Evolutionary conservation across 257 asterid genomes (phyloP).

Genomic region (Henckelia pumila): DNA sequence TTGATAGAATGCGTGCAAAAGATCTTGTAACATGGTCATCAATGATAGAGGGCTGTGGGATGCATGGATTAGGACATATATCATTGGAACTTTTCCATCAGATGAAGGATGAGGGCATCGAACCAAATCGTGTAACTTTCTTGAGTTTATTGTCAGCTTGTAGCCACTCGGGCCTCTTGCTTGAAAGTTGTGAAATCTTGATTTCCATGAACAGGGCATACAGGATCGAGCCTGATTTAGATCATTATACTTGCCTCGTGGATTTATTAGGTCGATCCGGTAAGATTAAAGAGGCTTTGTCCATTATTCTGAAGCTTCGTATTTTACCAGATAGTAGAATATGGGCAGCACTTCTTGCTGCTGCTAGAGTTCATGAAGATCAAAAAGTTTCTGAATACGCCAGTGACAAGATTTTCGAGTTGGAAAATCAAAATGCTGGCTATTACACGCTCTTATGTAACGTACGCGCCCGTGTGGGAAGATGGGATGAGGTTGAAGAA

Average conservation of each 20-base stretch:
- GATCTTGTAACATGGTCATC: slow-evolving; percentile 51
- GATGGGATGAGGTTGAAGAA: slow-evolving; percentile 44
- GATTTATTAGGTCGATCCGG: slow-evolving; percentile 50
- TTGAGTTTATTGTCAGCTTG: slow-evolving; percentile 48
- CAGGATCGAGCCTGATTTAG: slow-evolving; percentile 35
- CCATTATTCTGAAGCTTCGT: slow-evolving; percentile 32
- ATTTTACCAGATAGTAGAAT: slow-evolving; percentile 40
- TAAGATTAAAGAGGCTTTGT: slow-evolving; percentile 40
- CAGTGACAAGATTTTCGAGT: slow-evolving; percentile 31
- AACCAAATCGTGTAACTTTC: slow-evolving; percentile 44
- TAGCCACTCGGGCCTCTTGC: slow-evolving; percentile 47
- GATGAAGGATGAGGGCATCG: slow-evolving; percentile 39
- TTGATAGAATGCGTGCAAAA: slow-evolving; percentile 32
- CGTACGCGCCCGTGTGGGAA: slow-evolving; percentile 33
- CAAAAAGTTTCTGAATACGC: slow-evolving; percentile 34
- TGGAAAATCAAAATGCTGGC: slow-evolving; percentile 40
- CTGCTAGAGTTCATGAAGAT: slow-evolving; percentile 37
- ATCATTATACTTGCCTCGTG: slow-evolving; percentile 53
- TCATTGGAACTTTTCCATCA: slow-evolving; percentile 34
- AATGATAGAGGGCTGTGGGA: slow-evolving; percentile 53
- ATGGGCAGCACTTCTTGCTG: slow-evolving; percentile 48
- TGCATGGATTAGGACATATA: slow-evolving; percentile 42
- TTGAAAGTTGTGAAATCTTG: slow-evolving; percentile 32
- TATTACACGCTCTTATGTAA: slow-evolving; percentile 38
- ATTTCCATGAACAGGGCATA: slow-evolving; percentile 37